Base-by-base conservation (phyloP, 257 asterid genomes). In the Lycium barbarum region DNA sequence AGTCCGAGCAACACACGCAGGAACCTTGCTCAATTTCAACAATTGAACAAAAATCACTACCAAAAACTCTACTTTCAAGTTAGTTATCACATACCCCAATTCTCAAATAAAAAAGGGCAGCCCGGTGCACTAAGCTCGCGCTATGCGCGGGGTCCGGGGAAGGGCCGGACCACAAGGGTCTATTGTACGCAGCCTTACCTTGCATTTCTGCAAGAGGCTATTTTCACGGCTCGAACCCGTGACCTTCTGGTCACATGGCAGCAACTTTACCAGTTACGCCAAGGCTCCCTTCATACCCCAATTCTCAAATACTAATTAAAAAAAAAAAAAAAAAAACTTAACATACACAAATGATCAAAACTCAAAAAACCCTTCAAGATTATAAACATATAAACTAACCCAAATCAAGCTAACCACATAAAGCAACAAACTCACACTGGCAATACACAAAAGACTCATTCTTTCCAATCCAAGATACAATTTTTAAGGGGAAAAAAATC, bases 261-360 rank as follows among this genome's bases (percentile, higher is more conserved):
- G n/a, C n/a, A n/a, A n/a, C n/a, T n/a, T n/a, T n/a, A n/a, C n/a
- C n/a, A n/a, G n/a, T n/a, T n/a, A n/a, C n/a, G n/a, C n/a, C n/a
- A n/a, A n/a, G n/a, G n/a, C n/a, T n/a, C n/a, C n/a, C n/a, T n/a
- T n/a, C n/a, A n/a, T n/a, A n/a, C n/a, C n/a, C n/a, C n/a, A n/a
- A n/a, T 74, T 33, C 61, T 74, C 62, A 74, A 74, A 11, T 73
- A 73, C 10, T 66, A 33, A 26, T 53, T 58, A 6, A 9, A 9
- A 18, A 0, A 13, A 5, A 6, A 9, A 9, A 18, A 0, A 13
- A 33, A 26, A 3, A 2, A 6, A 43, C 5, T 13, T 54, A 73
- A 73, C 81, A 73, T 74, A 49, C 2, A 49, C 62, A 74, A 74
- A 74, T 49, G 62, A 51, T 49, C 45, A 74, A 9, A 74, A 74